These are phyloP conservation scores for Rheum nobile DNA, from an alignment of 148 eudicot species.

Conservation along the genomic window DNA sequence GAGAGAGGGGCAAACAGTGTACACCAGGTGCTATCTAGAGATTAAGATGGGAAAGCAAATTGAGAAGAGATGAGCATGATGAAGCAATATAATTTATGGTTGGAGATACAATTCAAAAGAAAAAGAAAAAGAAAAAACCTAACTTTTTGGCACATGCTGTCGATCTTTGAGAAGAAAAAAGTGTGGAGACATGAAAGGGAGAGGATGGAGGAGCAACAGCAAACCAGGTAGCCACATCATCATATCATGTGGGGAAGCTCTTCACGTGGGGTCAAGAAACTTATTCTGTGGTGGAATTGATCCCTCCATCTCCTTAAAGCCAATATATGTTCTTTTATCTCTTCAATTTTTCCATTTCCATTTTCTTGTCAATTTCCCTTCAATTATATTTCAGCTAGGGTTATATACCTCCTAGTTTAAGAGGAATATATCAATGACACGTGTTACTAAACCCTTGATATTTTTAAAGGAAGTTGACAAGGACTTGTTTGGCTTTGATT, in stretches of 20 bases:
- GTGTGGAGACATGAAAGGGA: constrained; percentile 3
- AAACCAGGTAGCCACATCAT: not conserved
- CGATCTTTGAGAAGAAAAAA: not conserved
- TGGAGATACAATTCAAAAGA: not conserved
- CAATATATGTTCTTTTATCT: not conserved
- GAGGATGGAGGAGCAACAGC: not conserved
- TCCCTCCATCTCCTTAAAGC: not conserved
- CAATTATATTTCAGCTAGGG: not conserved
- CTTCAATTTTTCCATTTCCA: too few relatives aligned
- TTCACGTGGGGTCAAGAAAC: constrained; percentile 3
- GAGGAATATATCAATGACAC: not conserved
- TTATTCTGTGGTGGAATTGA: not conserved
- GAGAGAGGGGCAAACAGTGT: not conserved
- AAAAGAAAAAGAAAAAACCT: not conserved
- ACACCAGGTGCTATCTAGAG: not conserved
- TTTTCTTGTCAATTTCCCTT: not conserved
- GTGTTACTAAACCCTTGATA: not conserved
- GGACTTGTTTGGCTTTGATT: too few relatives aligned
- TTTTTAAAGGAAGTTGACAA: too few relatives aligned
- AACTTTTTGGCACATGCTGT: not conserved
- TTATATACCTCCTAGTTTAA: not conserved
- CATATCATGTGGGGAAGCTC: constrained; percentile 2
- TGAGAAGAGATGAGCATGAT: not conserved
- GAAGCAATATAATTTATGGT: not conserved
- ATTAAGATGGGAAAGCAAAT: not conserved